phyloP scores from a whole-genome alignment of 495 filamentous ascomycete species.

The Penicillium desertorum region DNA sequence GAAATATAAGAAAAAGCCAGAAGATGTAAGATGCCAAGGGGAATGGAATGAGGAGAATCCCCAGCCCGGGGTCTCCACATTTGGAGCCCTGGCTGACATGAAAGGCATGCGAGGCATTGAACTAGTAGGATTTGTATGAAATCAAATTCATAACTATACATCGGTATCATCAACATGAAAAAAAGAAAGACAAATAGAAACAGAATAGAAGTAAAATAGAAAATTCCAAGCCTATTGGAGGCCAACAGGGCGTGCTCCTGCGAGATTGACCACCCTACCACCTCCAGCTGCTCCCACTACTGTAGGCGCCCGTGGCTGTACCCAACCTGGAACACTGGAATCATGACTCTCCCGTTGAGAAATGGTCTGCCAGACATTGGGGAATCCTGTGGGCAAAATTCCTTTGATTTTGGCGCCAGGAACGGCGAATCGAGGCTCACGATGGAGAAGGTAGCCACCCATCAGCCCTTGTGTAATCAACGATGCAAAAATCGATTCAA shows the following conservation, averaged over 20 bases:
- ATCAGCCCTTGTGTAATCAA: constrained; percentile 81
- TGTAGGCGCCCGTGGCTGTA: constrained; percentile 35
- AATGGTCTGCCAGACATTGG: constrained; percentile 60
- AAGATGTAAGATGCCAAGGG: constrained; percentile 16
- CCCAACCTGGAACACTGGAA: constrained; percentile 57
- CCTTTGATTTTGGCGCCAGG: constrained; percentile 68
- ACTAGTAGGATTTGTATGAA: too few relatives aligned
- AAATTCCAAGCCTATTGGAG: constrained; percentile 24
- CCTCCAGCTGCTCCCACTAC: constrained; percentile 29
- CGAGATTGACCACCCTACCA: constrained; percentile 54
- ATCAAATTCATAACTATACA: not conserved
- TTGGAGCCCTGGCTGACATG: not conserved
- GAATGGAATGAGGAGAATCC: not conserved
- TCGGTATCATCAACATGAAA: constrained; percentile 8
- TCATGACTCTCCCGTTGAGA: constrained; percentile 42
- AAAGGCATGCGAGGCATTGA: too few relatives aligned
- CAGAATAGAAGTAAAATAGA: not conserved
- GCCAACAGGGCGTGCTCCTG: constrained; percentile 54
- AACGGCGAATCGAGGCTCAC: constrained; percentile 73
- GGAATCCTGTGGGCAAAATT: constrained; percentile 62
- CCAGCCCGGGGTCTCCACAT: not conserved
- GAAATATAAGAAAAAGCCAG: not conserved
- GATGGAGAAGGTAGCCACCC: constrained; percentile 80
- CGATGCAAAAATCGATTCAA: constrained; percentile 77
- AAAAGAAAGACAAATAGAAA: not conserved